phyloP scores from a whole-genome alignment of 2,329 filamentous ascomycete genomes.

The Ascochyta pisi region DNA sequence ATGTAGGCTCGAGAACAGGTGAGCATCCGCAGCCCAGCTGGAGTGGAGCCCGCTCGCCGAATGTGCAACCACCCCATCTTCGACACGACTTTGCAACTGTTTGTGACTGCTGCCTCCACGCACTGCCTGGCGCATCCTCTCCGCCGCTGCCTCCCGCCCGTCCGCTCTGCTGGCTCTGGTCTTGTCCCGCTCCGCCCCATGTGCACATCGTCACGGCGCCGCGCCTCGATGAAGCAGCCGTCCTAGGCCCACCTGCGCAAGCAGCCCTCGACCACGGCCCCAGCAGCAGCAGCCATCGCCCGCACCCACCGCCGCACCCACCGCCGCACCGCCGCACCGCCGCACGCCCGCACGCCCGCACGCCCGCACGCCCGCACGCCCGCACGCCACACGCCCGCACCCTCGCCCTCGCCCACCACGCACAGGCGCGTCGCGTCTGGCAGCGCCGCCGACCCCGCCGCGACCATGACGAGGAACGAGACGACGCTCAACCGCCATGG shows the following conservation, averaged over 20 bases:
- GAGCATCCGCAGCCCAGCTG: slow-evolving; percentile 16
- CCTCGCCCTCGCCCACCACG: slow-evolving; percentile 2
- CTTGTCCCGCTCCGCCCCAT: slow-evolving; percentile 13
- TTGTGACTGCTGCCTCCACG: slow-evolving; percentile 3
- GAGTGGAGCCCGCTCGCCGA: slow-evolving; percentile 26
- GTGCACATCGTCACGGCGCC: slow-evolving; percentile 20
- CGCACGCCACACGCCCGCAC: background rate
- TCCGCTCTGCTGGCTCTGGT: slow-evolving; percentile 20
- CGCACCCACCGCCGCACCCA: slow-evolving; percentile 26
- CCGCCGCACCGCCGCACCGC: slow-evolving; percentile 23
- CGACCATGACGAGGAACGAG: slow-evolving; percentile 71
- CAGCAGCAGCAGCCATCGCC: slow-evolving; percentile 14
- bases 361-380: too few species aligned
- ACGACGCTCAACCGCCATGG: slow-evolving; percentile 69
- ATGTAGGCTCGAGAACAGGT: slow-evolving; percentile 17
- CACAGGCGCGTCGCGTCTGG: slow-evolving; percentile 8
- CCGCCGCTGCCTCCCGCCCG: slow-evolving; percentile 10
- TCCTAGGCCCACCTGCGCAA: slow-evolving; percentile 44
- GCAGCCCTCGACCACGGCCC: slow-evolving; percentile 36
- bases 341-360: slow-evolving; percentile 13
- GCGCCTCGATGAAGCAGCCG: slow-evolving; percentile 49
- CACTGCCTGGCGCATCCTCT: slow-evolving; percentile 2
- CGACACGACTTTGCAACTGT: slow-evolving; percentile 11
- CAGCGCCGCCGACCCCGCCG: slow-evolving; percentile 18
- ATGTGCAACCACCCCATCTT: slow-evolving; percentile 5